Evolutionary conservation across 305 asterid species (phyloP).

Genomic region (Lippia alba): DNA sequence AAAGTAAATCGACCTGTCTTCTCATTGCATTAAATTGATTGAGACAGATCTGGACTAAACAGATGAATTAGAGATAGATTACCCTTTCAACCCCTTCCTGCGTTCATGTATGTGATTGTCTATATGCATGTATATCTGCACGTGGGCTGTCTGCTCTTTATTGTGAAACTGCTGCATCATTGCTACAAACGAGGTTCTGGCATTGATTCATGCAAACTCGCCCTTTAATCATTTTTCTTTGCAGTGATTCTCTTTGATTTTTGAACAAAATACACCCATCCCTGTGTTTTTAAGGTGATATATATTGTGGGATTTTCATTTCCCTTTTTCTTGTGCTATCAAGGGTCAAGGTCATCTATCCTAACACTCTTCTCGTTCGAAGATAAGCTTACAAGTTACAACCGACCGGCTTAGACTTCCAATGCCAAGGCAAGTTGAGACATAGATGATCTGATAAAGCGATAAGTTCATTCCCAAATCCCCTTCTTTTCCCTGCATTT

Average conservation of each 20-base stretch:
- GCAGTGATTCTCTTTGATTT: conserved; percentile 19
- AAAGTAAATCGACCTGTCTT: no score
- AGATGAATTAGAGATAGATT: no score
- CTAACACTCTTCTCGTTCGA: no score
- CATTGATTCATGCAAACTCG: conserved; percentile 21
- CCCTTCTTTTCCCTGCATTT: neutral
- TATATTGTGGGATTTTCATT: no score
- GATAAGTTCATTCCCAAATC: conserved; percentile 36
- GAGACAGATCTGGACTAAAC: no score
- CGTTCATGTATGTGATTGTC: conserved; percentile 15
- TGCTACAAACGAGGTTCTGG: neutral
- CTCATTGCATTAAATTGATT: no score
- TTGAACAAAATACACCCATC: neutral
- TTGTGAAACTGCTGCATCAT: neutral
- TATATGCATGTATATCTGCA: conserved; percentile 13
- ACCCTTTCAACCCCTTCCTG: neutral
- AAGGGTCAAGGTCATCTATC: no score
- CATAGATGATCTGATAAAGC: conserved; percentile 34
- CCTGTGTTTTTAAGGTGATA: no score
- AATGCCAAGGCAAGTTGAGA: conserved; percentile 20
- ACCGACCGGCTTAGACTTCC: neutral
- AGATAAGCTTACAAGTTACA: no score
- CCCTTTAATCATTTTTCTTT: neutral
- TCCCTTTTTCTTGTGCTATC: no score
- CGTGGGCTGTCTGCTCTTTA: conserved; percentile 15